phyloP scores from a whole-genome alignment of 2,329 filamentous ascomycete species.

The Venturiaceae sp. region DNA sequence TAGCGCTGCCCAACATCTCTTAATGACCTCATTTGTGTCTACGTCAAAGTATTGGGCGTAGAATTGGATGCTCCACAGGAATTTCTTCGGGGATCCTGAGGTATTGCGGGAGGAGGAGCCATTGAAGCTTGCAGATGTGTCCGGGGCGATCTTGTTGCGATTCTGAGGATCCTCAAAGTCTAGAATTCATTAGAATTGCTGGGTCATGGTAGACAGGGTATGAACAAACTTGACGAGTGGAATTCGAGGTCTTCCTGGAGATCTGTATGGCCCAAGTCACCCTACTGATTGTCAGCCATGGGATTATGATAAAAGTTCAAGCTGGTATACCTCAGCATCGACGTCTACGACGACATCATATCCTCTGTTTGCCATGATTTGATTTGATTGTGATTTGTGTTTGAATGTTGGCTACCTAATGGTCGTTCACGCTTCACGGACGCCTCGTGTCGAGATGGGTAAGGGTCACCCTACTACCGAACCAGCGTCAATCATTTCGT shows the following conservation, averaged over 20 bases:
- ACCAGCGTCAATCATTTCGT: no score
- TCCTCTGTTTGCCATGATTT: constrained; percentile 50
- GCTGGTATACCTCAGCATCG: constrained; percentile 69
- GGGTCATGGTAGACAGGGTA: constrained; percentile 2
- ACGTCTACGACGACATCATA: constrained; percentile 98
- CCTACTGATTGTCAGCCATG: constrained; percentile 46
- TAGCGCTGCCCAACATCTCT: constrained; percentile 79
- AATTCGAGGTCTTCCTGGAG: constrained; percentile 99
- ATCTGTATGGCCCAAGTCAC: constrained; percentile 95
- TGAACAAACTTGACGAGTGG: constrained; percentile 65
- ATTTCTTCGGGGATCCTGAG: constrained; percentile 51
- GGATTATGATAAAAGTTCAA: constrained; percentile 5
- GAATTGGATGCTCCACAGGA: constrained; percentile 86
- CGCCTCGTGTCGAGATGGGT: no score
- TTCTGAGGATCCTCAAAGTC: constrained; percentile 54
- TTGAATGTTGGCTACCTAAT: no score
- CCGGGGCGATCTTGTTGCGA: constrained; percentile 39
- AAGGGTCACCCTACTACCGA: no score
- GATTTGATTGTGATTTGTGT: neutral
- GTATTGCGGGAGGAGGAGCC: constrained; percentile 14
- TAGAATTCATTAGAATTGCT: constrained; percentile 23
- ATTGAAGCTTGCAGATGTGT: constrained; percentile 20
- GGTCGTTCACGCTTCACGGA: no score
- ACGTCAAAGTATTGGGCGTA: constrained; percentile 99
- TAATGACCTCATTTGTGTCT: constrained; percentile 80